Conservation (phyloP, 2,329 filamentous ascomycete genomes). For the Xylaria sp. region DNA sequence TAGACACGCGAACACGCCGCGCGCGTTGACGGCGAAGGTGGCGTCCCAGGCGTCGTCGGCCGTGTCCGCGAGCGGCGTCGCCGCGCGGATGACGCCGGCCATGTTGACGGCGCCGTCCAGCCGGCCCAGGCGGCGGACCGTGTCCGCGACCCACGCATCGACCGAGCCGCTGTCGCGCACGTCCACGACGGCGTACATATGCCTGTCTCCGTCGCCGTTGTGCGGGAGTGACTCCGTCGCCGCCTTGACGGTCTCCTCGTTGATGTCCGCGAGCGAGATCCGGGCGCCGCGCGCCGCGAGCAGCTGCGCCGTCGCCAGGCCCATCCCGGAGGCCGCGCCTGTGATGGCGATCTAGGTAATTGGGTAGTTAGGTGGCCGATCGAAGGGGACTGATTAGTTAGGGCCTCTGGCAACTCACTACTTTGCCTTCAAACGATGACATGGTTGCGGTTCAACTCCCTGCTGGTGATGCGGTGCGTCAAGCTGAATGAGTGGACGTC, state of each 20-base stretch:
- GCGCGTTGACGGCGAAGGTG: conserved; percentile 34
- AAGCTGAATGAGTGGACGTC: too few species aligned
- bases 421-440: conserved; percentile 5
- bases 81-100: conserved; percentile 39
- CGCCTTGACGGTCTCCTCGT: conserved; percentile 39
- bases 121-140: neutral
- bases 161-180: conserved; percentile 38
- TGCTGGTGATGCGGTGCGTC: neutral
- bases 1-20: conserved; percentile 34
- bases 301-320: conserved; percentile 48
- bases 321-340: conserved; percentile 53
- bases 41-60: conserved; percentile 34
- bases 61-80: conserved; percentile 28
- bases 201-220: neutral
- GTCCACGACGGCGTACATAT: conserved; percentile 29
- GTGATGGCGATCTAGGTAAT: conserved; percentile 45
- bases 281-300: conserved; percentile 47
- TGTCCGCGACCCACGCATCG: conserved; percentile 37
- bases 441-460: neutral
- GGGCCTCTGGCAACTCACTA: neutral
- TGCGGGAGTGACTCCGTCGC: conserved; percentile 12
- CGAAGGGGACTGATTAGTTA: too few species aligned
- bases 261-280: conserved; percentile 53
- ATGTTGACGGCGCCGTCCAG: conserved; percentile 42
- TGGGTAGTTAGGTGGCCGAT: neutral